Evolutionary conservation across 371 early-diverging fungal species (phyloP), one percentile per base, ranked within the genome.

Genomic region (Dichotomocladium elegans): DNA sequence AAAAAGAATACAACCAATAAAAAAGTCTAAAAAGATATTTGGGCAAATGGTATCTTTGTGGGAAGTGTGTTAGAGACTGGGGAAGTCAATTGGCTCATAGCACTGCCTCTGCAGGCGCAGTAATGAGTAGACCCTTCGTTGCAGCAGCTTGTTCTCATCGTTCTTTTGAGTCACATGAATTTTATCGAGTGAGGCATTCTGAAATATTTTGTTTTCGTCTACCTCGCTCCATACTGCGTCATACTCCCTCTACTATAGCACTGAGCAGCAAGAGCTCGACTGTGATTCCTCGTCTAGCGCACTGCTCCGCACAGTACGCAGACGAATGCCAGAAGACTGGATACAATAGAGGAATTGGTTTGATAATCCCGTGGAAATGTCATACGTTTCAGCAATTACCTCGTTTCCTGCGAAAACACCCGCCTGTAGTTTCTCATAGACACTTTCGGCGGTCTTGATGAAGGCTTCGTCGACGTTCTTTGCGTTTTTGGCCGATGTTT

Each of bases 401-500:
- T 89, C 89, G 55, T 88, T 87, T 33, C 79, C 80, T 24, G 89
- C 87, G 60, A 90, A 82, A 28, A 88, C 79, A 21, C 91, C 91
- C 45, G 79, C 69, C 56, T 87, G 84, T 29, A 91, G 89, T 77
- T 91, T 91, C 31, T 85, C 86, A 64, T 90, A 87, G n/a, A 91
- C 88, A 55, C 87, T 81, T 48, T 83, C 81, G 31, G 91, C 92
- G n/a, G 88, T 88, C 53, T 82, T 74, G 29, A 82, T 75, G 66
- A 90, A 91, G 1, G 89, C 91, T 62, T 84, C 84, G 47, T 94
- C 90, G 22, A 98, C 95, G 56, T 95, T 94, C 37, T 80, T 85
- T 25, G 95, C 92, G 1, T 92, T 90, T 69, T 96, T 97, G 24
- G 99, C 98, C 7, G 92, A 91, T 0, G 97, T 91, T 63, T 98